Percentiles rank a stretch among this genome's conserved stretches.
phyloP scores from a whole-genome alignment of 805 yeast species.

The Zygosaccharomyces bailii region DNA sequence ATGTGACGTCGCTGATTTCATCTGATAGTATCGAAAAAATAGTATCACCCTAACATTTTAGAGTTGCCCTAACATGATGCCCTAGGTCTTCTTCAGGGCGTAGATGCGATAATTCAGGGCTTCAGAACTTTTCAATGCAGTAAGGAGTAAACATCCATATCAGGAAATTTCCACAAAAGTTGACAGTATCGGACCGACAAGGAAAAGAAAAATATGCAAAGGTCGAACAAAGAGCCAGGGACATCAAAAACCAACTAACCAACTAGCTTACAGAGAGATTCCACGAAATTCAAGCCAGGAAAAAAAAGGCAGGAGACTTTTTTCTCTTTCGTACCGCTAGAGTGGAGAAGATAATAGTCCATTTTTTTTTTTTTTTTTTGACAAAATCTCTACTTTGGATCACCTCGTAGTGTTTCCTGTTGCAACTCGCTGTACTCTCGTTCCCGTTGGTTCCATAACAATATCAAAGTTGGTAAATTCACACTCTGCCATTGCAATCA shows the following conservation, averaged over 20 bases:
- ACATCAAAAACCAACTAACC: slow-evolving; percentile 2
- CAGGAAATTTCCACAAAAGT: slow-evolving; percentile 15
- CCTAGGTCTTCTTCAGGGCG: background rate
- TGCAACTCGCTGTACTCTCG: background rate
- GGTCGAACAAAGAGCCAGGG: background rate
- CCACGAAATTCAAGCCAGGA: slow-evolving; percentile 1
- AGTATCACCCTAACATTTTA: no score
- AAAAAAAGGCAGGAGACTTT: slow-evolving; percentile 5
- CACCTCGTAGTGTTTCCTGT: background rate
- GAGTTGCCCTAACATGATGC: no score
- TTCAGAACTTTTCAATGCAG: background rate
- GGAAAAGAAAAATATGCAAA: slow-evolving; percentile 1
- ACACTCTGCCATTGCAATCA: background rate
- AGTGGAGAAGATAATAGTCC: slow-evolving; percentile 1
- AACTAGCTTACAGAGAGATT: slow-evolving; percentile 3
- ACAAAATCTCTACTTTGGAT: background rate
- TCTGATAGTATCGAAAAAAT: no score
- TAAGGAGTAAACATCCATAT: slow-evolving; percentile 9
- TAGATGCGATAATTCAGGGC: background rate
- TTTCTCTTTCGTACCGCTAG: slow-evolving; percentile 1
- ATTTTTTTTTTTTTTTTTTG: background rate
- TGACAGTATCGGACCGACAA: slow-evolving; percentile 1
- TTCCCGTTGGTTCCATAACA: background rate
- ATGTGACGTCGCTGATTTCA: no score
- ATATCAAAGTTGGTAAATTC: background rate